These are phyloP conservation scores for Trichosanthes truncata DNA, from an alignment of 306 rosid genomes.

Conservation along the genomic window DNA sequence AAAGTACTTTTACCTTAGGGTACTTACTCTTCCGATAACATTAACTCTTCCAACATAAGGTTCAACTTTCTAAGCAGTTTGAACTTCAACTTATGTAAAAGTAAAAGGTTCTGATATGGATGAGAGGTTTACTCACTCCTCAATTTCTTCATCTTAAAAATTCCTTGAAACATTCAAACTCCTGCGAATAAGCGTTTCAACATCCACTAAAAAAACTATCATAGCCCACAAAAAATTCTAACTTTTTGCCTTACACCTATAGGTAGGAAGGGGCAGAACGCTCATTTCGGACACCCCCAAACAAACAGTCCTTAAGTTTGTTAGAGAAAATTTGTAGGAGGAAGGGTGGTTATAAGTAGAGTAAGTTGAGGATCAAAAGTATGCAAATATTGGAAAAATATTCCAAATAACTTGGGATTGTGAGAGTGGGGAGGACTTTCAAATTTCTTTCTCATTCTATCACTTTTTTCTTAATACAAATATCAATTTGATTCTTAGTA, in stretches of 20 bases:
- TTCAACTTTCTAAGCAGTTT: background rate
- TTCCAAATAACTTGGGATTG: background rate
- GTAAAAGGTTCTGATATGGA: background rate
- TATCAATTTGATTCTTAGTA: background rate
- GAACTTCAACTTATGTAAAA: background rate
- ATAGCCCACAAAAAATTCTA: background rate
- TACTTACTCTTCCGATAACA: background rate
- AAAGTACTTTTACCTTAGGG: background rate
- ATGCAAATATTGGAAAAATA: background rate
- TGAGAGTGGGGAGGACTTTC: background rate
- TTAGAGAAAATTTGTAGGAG: background rate
- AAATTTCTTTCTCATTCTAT: background rate
- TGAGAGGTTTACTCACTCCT: background rate
- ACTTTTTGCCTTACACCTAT: background rate
- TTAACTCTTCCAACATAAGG: background rate
- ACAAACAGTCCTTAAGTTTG: background rate
- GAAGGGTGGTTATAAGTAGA: background rate
- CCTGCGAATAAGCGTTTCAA: background rate
- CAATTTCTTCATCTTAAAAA: background rate
- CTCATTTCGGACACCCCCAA: background rate
- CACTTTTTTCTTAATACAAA: background rate
- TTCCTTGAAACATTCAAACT: background rate
- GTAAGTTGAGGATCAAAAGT: background rate
- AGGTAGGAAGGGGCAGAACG: background rate
- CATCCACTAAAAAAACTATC: background rate